Percentiles rank a stretch among this genome's conserved stretches.
phyloP scores from a whole-genome alignment of 331 rosid species.

The Malus hybrid region DNA sequence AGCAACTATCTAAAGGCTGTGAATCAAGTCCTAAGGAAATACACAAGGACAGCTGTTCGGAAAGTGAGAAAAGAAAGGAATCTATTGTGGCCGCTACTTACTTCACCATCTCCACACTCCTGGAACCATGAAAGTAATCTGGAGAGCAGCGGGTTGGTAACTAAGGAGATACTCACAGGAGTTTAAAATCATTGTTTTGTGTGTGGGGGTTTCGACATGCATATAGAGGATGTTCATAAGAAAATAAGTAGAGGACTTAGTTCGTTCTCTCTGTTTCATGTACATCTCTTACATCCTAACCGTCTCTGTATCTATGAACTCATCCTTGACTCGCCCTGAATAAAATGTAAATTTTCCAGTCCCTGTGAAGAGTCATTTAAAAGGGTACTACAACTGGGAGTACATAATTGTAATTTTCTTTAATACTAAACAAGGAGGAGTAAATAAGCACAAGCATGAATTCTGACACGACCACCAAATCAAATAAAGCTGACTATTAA shows the following conservation, averaged over 20 bases:
- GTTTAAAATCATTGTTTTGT: conserved; percentile 12
- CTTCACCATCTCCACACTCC: conserved; percentile 59
- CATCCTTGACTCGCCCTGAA: conserved; percentile 1
- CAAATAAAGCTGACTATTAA: background rate
- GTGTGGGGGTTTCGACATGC: background rate
- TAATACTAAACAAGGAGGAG: background rate
- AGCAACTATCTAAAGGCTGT: conserved; percentile 76
- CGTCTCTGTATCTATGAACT: conserved; percentile 10
- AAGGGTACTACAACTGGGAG: background rate
- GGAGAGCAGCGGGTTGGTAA: conserved; percentile 24
- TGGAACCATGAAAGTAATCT: conserved; percentile 54
- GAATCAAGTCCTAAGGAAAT: conserved; percentile 45
- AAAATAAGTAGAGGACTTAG: conserved; percentile 13
- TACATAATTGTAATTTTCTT: background rate
- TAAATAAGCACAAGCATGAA: background rate
- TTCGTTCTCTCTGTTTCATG: conserved; percentile 13
- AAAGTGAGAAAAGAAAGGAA: conserved; percentile 37
- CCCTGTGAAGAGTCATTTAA: background rate
- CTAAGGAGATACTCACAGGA: conserved; percentile 57
- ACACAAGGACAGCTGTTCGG: conserved; percentile 24
- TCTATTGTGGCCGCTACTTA: conserved; percentile 50
- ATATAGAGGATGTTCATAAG: background rate
- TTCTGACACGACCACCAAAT: background rate
- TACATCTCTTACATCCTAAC: conserved; percentile 13
- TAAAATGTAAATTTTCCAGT: conserved; percentile 4